Percentiles rank a stretch among this genome's conserved stretches.
These are phyloP conservation scores for Poa pratensis DNA, from an alignment of 176 grass and related monocot genomes.

Conservation along the genomic window DNA sequence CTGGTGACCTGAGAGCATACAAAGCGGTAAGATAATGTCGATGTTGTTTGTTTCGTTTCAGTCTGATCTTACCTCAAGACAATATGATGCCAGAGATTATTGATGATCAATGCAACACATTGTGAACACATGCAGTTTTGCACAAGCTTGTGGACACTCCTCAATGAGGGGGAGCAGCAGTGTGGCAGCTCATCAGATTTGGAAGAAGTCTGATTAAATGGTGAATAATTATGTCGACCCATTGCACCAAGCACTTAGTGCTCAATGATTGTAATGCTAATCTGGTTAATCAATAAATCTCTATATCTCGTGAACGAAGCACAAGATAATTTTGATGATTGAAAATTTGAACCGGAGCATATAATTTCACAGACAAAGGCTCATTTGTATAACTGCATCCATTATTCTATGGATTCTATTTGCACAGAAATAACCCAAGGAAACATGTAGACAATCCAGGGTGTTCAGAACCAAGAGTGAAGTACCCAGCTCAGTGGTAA, in stretches of 20 bases:
- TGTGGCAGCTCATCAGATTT: constrained; percentile 28
- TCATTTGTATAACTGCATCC: constrained; percentile 11
- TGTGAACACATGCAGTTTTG: constrained; percentile 57
- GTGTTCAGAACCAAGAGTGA: neutral
- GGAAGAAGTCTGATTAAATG: constrained; percentile 15
- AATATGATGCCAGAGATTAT: constrained; percentile 23
- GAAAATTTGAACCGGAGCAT: neutral
- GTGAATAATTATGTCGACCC: neutral
- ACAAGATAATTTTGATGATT: neutral
- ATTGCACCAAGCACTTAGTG: neutral
- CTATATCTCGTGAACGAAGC: neutral
- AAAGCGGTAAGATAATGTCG: constrained; percentile 46
- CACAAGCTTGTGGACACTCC: constrained; percentile 52
- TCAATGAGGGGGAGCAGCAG: constrained; percentile 41
- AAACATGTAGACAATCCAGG: neutral
- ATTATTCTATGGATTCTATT: neutral
- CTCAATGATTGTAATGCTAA: neutral
- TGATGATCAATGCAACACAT: constrained; percentile 10
- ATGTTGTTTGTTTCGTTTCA: constrained; percentile 20
- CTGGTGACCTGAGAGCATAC: constrained; percentile 67
- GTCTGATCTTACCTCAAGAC: neutral
- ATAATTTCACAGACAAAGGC: neutral
- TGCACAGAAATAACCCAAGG: constrained; percentile 15
- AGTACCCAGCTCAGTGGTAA: constrained; percentile 14
- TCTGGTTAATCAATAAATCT: neutral